Conservation (phyloP, 73 alveolate genomes). For the Paraurostyla sp. region DNA sequence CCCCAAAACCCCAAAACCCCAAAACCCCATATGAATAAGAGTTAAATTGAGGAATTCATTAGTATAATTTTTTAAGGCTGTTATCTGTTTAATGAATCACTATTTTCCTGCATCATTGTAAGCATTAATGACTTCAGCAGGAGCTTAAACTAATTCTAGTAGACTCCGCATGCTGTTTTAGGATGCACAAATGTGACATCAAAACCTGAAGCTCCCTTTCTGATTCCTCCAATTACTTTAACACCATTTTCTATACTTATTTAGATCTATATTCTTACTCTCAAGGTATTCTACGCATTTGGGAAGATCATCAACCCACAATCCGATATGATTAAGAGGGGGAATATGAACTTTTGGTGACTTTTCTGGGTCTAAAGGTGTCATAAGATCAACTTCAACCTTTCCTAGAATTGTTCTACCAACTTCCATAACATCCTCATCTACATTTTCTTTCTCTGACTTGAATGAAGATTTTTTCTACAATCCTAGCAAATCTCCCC, state of each 20-base stretch:
- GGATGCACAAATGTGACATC: slow-evolving; percentile 84
- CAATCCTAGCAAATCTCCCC: slow-evolving; percentile 79
- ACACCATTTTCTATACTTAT: slow-evolving; percentile 51
- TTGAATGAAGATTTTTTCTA: slow-evolving; percentile 67
- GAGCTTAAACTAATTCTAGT: slow-evolving; percentile 80
- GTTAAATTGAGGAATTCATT: no score
- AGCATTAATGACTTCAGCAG: slow-evolving; percentile 70
- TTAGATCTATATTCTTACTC: background rate
- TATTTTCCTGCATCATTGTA: slow-evolving; percentile 4
- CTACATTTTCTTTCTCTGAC: slow-evolving; percentile 79
- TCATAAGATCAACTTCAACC: slow-evolving; percentile 81
- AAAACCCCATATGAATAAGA: no score
- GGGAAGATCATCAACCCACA: slow-evolving; percentile 79
- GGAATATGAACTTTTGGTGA: slow-evolving; percentile 81
- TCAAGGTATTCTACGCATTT: slow-evolving; percentile 76
- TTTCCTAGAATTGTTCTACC: slow-evolving; percentile 77
- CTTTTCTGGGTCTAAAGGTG: slow-evolving; percentile 84
- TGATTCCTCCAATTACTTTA: slow-evolving; percentile 76
- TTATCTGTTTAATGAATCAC: slow-evolving; percentile 57
- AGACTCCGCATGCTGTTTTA: slow-evolving; percentile 78
- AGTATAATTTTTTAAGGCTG: no score
- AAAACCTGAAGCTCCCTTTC: slow-evolving; percentile 82
- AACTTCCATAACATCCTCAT: slow-evolving; percentile 78
- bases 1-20: no score
- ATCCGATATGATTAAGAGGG: slow-evolving; percentile 78